phyloP scores from a whole-genome alignment of 1,284 basidiomycete species.

The Cryptococcus sp. region DNA sequence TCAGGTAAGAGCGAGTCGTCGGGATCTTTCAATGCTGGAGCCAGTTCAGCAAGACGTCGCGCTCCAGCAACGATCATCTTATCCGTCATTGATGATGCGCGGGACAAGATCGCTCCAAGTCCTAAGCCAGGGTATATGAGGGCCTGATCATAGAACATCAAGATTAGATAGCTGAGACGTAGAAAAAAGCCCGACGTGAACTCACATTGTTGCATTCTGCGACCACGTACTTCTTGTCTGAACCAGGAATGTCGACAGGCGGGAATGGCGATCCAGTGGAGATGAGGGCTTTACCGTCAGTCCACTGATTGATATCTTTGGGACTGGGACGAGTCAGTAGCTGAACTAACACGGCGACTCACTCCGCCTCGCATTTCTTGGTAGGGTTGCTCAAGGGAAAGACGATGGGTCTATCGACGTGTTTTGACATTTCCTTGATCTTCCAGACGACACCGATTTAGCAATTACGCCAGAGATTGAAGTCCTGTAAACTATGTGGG shows the following conservation, averaged over 20 bases:
- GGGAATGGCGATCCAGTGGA: constrained; percentile 82
- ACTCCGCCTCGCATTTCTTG: constrained; percentile 66
- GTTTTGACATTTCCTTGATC: constrained; percentile 66
- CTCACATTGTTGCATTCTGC: constrained; percentile 46
- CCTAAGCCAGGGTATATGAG: constrained; percentile 77
- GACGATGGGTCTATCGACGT: constrained; percentile 72
- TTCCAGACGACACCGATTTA: not conserved
- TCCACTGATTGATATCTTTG: constrained; percentile 72
- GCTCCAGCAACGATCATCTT: constrained; percentile 64
- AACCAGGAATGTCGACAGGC: constrained; percentile 63
- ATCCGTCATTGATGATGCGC: constrained; percentile 40
- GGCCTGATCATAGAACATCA: constrained; percentile 57
- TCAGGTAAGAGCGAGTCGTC: constrained; percentile 57
- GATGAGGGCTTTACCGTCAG: constrained; percentile 69
- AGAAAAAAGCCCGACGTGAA: not conserved
- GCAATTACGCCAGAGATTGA: not conserved
- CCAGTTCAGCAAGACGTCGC: constrained; percentile 64
- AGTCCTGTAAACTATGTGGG: not conserved
- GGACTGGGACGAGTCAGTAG: constrained; percentile 18
- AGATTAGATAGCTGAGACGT: too few species aligned
- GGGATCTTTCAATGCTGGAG: constrained; percentile 68
- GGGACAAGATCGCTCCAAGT: constrained; percentile 63
- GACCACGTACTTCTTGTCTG: constrained; percentile 60
- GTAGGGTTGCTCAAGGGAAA: constrained; percentile 79
- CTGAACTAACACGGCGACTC: constrained; percentile 11